Evolutionary conservation across 441 rosid species (phyloP).

Genomic region (Cnidoscolus chayamansa): DNA sequence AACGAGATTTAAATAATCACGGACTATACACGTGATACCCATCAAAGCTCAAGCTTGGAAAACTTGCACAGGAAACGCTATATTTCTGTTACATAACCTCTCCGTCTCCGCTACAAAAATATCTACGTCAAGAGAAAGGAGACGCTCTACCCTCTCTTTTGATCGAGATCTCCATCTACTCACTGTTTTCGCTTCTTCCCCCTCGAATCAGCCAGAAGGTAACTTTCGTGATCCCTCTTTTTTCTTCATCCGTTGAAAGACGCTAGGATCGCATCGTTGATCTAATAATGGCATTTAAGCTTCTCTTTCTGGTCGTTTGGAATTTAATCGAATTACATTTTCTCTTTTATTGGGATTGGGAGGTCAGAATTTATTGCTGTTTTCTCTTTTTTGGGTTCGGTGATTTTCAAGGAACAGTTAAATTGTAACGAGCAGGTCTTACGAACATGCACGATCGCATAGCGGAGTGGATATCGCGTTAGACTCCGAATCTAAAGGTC

Average conservation of each 20-base stretch:
- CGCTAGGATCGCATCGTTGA: no score
- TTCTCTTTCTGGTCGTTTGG: not conserved
- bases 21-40: no score
- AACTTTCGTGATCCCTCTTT: not conserved
- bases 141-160: no score
- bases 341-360: not conserved
- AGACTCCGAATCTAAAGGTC: constrained; percentile 99
- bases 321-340: not conserved
- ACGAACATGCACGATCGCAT: constrained; percentile 50
- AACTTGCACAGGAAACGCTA: not conserved
- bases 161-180: not conserved
- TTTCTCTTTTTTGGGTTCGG: not conserved
- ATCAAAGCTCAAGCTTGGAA: no score
- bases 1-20: no score
- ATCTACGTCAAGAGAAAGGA: not conserved
- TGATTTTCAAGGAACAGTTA: not conserved
- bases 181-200: not conserved
- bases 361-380: not conserved
- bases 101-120: not conserved
- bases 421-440: not conserved
- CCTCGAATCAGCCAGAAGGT: constrained; percentile 1
- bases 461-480: constrained; percentile 99
- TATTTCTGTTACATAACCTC: not conserved
- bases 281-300: not conserved
- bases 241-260: no score